These are phyloP conservation scores for Diospyros lotus DNA, from an alignment of 148 eudicot genomes.

Conservation along the genomic window DNA sequence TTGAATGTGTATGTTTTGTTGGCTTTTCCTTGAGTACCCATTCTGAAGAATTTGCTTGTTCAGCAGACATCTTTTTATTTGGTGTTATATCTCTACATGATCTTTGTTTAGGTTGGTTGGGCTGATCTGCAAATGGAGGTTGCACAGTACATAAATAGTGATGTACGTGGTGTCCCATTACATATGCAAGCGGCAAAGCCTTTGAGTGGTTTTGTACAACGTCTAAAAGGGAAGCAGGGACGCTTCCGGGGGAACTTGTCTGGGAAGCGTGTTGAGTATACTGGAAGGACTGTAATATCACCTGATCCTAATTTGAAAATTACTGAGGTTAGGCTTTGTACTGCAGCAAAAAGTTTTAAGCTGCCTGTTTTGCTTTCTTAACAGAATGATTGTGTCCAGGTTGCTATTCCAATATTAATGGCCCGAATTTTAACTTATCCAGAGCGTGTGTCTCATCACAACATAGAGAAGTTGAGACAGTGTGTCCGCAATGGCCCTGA, in stretches of 20 bases:
- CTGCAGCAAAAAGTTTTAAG: neutral
- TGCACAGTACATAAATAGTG: slow-evolving; percentile 90
- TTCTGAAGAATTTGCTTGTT: slow-evolving; percentile 1
- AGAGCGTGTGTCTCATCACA: slow-evolving; percentile 78
- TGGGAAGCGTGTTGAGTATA: slow-evolving; percentile 97
- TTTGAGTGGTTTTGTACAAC: slow-evolving; percentile 85
- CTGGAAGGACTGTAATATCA: slow-evolving; percentile 96
- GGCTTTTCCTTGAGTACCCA: neutral
- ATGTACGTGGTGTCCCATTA: slow-evolving; percentile 51
- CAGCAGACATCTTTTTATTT: neutral
- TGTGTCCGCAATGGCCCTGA: slow-evolving; percentile 88
- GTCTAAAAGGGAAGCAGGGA: slow-evolving; percentile 96
- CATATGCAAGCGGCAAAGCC: slow-evolving; percentile 36
- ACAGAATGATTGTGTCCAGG: slow-evolving; percentile 42
- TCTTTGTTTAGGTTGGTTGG: slow-evolving; percentile 56
- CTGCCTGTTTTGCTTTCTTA: neutral
- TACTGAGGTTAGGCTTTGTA: slow-evolving; percentile 56
- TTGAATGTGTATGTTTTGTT: too few species aligned
- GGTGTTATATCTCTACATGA: neutral
- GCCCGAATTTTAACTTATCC: slow-evolving; percentile 84
- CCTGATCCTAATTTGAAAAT: slow-evolving; percentile 98
- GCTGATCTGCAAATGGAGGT: slow-evolving; percentile 72
- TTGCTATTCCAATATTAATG: slow-evolving; percentile 84
- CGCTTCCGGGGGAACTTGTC: slow-evolving; percentile 90
- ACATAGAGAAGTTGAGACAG: slow-evolving; percentile 87